These are phyloP conservation scores for Eucalyptus pumila DNA, from an alignment of 345 rosid genomes.

Conservation along the genomic window DNA sequence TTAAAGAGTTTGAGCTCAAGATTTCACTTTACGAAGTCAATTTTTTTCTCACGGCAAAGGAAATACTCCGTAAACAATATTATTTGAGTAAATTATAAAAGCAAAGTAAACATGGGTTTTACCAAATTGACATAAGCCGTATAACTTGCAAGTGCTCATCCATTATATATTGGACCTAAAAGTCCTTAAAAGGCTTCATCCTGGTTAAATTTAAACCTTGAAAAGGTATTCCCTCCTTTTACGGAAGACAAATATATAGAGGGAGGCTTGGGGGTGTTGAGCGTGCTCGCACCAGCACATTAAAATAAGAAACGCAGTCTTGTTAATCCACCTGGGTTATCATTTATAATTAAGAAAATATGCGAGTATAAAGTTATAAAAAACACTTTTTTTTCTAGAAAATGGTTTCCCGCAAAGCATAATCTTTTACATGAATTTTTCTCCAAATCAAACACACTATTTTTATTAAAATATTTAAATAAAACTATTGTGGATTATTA, in stretches of 20 bases:
- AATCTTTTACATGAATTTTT: background rate
- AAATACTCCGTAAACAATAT: background rate
- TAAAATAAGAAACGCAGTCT: no score
- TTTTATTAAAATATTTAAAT: no score
- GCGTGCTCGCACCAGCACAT: accelerated
- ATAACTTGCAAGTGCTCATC: background rate
- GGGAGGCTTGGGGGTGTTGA: no score
- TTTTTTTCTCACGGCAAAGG: background rate
- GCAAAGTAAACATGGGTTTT: background rate
- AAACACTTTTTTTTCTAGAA: no score
- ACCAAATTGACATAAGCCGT: background rate
- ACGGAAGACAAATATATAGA: no score
- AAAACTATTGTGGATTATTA: no score
- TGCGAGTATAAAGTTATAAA: background rate
- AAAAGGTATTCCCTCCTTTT: no score
- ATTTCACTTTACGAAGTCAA: background rate
- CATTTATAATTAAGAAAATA: no score
- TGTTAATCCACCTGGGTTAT: no score
- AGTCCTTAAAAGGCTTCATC: no score
- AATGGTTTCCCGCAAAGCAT: background rate
- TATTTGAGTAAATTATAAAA: background rate
- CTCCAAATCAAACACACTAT: no score
- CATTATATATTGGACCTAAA: background rate
- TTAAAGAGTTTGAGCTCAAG: background rate
- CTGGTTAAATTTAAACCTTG: no score